Evolutionary conservation across 2,329 filamentous ascomycete species (phyloP), one percentile per base, ranked within the genome.

Genomic region (Mariannaea sp.): DNA sequence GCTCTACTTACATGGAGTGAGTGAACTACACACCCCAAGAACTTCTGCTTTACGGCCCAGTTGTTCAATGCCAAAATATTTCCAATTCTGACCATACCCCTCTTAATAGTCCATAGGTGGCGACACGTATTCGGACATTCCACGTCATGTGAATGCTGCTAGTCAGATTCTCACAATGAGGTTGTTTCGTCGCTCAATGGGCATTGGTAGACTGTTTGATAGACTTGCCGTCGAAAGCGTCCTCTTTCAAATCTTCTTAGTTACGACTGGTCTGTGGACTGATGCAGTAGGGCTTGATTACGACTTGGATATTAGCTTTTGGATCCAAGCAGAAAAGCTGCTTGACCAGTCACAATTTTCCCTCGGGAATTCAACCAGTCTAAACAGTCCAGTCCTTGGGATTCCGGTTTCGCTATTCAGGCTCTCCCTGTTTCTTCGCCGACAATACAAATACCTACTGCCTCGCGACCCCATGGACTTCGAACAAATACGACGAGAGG

Each of bases 1-100:
- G 0, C 43, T 67, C 4, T 67, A 67, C 30, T 32, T 67, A 0
- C 59, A 67, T 22, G 65, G 65, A 12, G 65, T 67, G 50, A 45
- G 61, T n/a, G 2, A 5, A 17, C 19, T 10, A 9, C 4, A 14
- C 3, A 1, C 7, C 14, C 22, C 22, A 8, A n/a, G n/a, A 24
- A 8, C 22, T 24, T 5, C 22, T 24, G 8, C 22, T 24, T n/a
- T n/a, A n/a, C n/a, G n/a, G n/a, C n/a, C n/a, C n/a, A n/a, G n/a
- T n/a, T n/a, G n/a, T n/a, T n/a, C n/a, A n/a, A n/a, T n/a, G n/a
- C n/a, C n/a, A n/a, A n/a, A n/a, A n/a, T n/a, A n/a, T n/a, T n/a
- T n/a, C n/a, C n/a, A n/a, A n/a, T n/a, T n/a, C n/a, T n/a, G n/a
- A n/a, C n/a, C n/a, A n/a, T n/a, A n/a, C n/a, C n/a, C n/a, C n/a